Percentiles rank a stretch among this genome's conserved stretches.
These are phyloP conservation scores for Pythium biforme DNA, from an alignment of 352 stramenopile genomes.

Conservation along the genomic window DNA sequence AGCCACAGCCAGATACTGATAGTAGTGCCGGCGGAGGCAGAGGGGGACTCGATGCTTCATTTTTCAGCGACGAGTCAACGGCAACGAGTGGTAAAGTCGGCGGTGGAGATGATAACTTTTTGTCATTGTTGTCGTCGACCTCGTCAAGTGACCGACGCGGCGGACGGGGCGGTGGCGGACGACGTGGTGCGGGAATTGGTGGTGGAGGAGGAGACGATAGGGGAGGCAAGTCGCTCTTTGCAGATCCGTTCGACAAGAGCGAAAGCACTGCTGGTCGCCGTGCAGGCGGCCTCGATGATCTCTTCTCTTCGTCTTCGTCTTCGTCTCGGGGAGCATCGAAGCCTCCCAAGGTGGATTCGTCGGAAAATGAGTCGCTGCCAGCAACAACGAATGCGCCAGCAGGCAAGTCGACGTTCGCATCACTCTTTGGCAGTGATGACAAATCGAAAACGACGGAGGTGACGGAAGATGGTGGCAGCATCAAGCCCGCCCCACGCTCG, in stretches of 20 bases:
- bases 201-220: background rate
- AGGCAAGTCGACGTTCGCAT: conserved; percentile 21
- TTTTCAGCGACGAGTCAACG: conserved; percentile 27
- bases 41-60: conserved; percentile 23
- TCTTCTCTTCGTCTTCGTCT: conserved; percentile 19
- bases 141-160: conserved; percentile 13
- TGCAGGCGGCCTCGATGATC: conserved; percentile 18
- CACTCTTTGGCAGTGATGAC: conserved; percentile 22
- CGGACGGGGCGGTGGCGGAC: conserved; percentile 4
- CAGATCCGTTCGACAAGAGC: conserved; percentile 24
- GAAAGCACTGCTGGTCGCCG: background rate
- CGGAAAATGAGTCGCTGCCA: background rate
- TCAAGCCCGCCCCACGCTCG: conserved; percentile 10
- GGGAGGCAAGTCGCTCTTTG: conserved; percentile 12
- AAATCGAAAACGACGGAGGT: background rate
- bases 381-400: background rate
- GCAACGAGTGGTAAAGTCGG: background rate
- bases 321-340: conserved; percentile 10
- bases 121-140: conserved; percentile 21
- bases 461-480: background rate
- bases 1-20: background rate
- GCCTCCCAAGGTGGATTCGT: background rate
- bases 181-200: background rate
- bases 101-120: conserved; percentile 3
- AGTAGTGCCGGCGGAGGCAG: background rate